Base-by-base conservation (phyloP, 306 rosid species). In the Oemleria cerasiformis region DNA sequence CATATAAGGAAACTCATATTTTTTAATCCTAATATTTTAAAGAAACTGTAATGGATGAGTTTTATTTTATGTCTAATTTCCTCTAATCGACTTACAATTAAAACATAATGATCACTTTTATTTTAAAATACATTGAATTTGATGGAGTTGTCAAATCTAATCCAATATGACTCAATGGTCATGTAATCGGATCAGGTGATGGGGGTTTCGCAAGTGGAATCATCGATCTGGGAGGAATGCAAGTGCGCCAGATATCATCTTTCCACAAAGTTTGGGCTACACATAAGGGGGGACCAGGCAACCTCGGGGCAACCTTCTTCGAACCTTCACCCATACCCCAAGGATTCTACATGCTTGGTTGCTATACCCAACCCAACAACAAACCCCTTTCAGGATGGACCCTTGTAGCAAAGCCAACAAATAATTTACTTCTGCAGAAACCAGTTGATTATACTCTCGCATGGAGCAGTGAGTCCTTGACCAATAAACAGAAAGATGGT, bases 151-250 rank as follows among this genome's bases (percentile, higher is more conserved):
- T n/a, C n/a, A n/a, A n/a, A n/a, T n/a, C n/a, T n/a, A n/a, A n/a
- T n/a, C n/a, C n/a, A n/a, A n/a, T n/a, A n/a, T n/a, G n/a, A n/a
- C n/a, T n/a, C n/a, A n/a, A n/a, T n/a, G n/a, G n/a, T n/a, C n/a
- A n/a, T n/a, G n/a, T n/a, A n/a, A n/a, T n/a, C n/a, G n/a, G n/a
- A 54, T 57, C 57, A 77, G 96, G 84, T 34, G 76, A 56, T n/a
- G 86, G 82, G 50, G n/a, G n/a, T n/a, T 92, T 92, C 72, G 86
- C 86, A 15, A 82, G 77, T 9, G 92, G 90, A 68, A 8, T 38
- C 14, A 83, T 90, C 50, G 84, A 88, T 83, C 84, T 90, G 3
- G 98, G 98, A n/a, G 96, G 88, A 11, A 53, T 90, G 11, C 78
- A 80, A 72, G 86, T 90, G 60, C 67, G 77, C 20, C 87, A 85